Base-by-base conservation (phyloP, 306 rosid species). In the Arachis hypogaea region DNA sequence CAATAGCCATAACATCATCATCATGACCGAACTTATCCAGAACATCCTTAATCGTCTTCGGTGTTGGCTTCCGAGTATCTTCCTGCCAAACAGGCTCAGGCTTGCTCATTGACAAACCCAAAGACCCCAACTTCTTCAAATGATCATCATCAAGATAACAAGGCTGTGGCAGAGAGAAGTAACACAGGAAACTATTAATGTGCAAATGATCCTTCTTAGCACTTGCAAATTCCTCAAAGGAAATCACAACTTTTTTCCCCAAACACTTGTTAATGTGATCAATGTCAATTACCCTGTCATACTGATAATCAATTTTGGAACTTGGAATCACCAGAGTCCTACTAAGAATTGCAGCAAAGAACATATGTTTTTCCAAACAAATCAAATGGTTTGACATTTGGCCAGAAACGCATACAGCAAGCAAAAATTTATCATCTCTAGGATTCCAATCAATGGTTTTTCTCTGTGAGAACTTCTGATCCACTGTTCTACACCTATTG, bases 361-460 rank as follows among this genome's bases (percentile, higher is more conserved):
- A 88, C 93, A 94, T 94, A 65, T 91, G 98, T 78, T 94, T 94
- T 81, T 94, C 96, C 69, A 94, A 80, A 77, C 98, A 94, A 82
- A 94, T 94, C 91, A 94, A 78, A 80, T 89, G 97, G 83, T 94
- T 91, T 0, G 96, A 94, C 98, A 91, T 94, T 81, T 94, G 98
- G 10, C 98, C 98, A 1, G 98, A 94, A 58, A 87, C 76, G 66
- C 98, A 94, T 52, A 86, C 80, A 38, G 97, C 97, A 71, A 94
- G 78, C 50, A 94, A 81, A 64, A 82, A 91, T 76, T 91, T 94
- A 30, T 71, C 78, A 12, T 87, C 54, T 68, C 82, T 82, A 11
- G 97, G 97, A 72, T 89, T 88, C 98, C 98, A 94, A 56, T 88
- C 96, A 30, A 94, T 75, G 4, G 91, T 94, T 82, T 74, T 82